Evolutionary conservation across 2,329 filamentous ascomycete genomes (phyloP), one percentile per base, ranked within the genome.

Genomic region (Neoarthrinium moseri): DNA sequence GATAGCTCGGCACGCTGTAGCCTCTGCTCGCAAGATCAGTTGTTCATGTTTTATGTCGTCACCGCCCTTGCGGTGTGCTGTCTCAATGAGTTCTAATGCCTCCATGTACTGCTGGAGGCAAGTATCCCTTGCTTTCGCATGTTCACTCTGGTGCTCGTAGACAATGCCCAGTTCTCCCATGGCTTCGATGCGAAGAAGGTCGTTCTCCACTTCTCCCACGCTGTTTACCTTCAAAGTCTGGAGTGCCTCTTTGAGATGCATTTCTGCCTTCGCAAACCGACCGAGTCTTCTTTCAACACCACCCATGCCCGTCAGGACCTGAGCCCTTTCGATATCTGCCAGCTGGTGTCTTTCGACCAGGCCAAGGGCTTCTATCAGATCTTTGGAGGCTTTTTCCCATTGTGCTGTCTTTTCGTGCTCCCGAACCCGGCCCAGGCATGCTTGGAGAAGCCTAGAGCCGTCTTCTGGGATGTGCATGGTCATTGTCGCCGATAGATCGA

Each of bases 321-420:
- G n/a, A n/a, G n/a, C n/a, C n/a, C n/a, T n/a, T n/a, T n/a, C n/a
- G n/a, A n/a, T n/a, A n/a, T n/a, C n/a, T n/a, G n/a, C n/a, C n/a
- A n/a, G n/a, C n/a, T n/a, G n/a, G n/a, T n/a, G n/a, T 42, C 27
- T 42, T 26, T 33, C 26, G 27, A 12, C 13, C 15, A 13, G 27
- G 18, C n/a, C 26, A 6, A 42, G 26, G 12, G 33, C 10, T n/a
- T 13, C 10, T 40, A 5, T 42, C 39, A 42, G 27, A 17, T 42
- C 39, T 17, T 29, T 15, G 22, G 33, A 29, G n/a, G 24, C 27
- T 6, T 42, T 29, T 22, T 42, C 39, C 39, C 39, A 34, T 22
- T 42, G 39, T 15, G 39, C 39, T n/a, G n/a, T n/a, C n/a, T n/a
- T n/a, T n/a, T n/a, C n/a, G n/a, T n/a, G n/a, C n/a, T n/a, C n/a